These are phyloP conservation scores for Trichopus zeylanicus DNA, from an alignment of 116 monocot species.

Conservation along the genomic window DNA sequence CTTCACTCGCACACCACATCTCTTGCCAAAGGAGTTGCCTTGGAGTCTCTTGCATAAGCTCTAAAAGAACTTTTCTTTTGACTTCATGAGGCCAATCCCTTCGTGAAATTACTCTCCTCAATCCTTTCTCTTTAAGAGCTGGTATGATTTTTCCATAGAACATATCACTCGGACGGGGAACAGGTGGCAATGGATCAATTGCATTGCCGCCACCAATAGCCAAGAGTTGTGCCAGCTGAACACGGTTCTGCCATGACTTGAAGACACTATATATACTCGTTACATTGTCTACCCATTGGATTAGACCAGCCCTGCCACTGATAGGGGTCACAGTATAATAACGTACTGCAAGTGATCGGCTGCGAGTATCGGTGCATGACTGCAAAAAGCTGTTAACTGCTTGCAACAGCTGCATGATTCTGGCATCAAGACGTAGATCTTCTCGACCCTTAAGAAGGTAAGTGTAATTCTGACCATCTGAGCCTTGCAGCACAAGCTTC, in stretches of 20 bases:
- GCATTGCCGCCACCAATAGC: constrained; percentile 41
- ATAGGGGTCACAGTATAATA: constrained; percentile 97
- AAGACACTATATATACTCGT: constrained; percentile 90
- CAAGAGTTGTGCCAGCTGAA: constrained; percentile 50
- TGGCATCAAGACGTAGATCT: constrained; percentile 96
- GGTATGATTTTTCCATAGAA: constrained; percentile 99
- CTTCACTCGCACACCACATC: constrained; percentile 97
- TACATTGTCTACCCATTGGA: constrained; percentile 97
- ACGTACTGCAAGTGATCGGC: constrained; percentile 51
- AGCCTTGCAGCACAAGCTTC: constrained; percentile 77
- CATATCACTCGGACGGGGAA: constrained; percentile 95
- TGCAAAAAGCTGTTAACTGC: constrained; percentile 61
- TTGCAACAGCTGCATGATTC: constrained; percentile 93
- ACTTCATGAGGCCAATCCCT: constrained; percentile 99
- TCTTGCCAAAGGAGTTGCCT: constrained; percentile 79
- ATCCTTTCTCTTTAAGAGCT: constrained; percentile 95
- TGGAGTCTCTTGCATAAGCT: constrained; percentile 95
- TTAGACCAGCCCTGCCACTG: constrained; percentile 88
- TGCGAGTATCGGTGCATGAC: constrained; percentile 38
- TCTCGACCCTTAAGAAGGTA: constrained; percentile 98
- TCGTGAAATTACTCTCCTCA: constrained; percentile 85
- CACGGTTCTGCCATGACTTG: constrained; percentile 82
- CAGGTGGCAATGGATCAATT: constrained; percentile 32
- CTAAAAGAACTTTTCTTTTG: constrained; percentile 90
- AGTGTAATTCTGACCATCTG: constrained; percentile 80